Percentiles rank a stretch among this genome's conserved stretches.
Evolutionary conservation across 2,329 filamentous ascomycete species (phyloP).

Genomic region (Fusarium caatingaense): DNA sequence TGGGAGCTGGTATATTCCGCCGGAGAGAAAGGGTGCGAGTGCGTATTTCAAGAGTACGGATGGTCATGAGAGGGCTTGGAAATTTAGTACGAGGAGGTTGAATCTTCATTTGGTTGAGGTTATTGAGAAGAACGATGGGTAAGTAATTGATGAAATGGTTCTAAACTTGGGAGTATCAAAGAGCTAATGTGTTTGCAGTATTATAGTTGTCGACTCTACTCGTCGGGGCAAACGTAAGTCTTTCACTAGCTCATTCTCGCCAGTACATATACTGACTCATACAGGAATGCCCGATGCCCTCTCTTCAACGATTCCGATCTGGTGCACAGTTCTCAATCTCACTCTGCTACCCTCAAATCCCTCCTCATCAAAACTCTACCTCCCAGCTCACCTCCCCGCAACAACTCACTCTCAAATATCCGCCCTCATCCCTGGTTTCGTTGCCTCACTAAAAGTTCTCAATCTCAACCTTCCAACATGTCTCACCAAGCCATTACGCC

Average conservation of each 20-base stretch:
- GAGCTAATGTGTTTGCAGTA: constrained; percentile 55
- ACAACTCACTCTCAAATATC: constrained; percentile 82
- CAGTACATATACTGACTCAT: constrained; percentile 1
- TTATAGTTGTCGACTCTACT: constrained; percentile 93
- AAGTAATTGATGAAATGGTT: constrained; percentile 35
- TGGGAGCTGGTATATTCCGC: constrained; percentile 92
- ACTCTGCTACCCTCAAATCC: constrained; percentile 74
- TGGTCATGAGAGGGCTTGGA: constrained; percentile 91
- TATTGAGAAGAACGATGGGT: constrained; percentile 75
- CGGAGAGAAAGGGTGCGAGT: constrained; percentile 72
- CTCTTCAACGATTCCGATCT: constrained; percentile 92
- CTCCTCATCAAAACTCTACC: constrained; percentile 67
- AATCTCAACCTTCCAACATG: constrained; percentile 66
- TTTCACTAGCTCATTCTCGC: not conserved
- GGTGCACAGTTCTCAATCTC: constrained; percentile 88
- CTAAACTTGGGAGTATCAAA: not conserved
- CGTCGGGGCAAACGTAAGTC: constrained; percentile 82
- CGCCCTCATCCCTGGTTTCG: constrained; percentile 66
- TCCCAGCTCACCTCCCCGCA: constrained; percentile 78
- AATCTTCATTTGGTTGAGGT: constrained; percentile 84
- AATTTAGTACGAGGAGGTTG: constrained; percentile 84
- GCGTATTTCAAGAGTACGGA: constrained; percentile 99
- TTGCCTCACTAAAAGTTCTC: constrained; percentile 64
- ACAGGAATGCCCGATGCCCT: constrained; percentile 91
- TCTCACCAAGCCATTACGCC: constrained; percentile 77